Percentiles rank a stretch among this genome's conserved stretches.
Conservation (phyloP, 352 stramenopile species). For the Albugo laibachii region DNA sequence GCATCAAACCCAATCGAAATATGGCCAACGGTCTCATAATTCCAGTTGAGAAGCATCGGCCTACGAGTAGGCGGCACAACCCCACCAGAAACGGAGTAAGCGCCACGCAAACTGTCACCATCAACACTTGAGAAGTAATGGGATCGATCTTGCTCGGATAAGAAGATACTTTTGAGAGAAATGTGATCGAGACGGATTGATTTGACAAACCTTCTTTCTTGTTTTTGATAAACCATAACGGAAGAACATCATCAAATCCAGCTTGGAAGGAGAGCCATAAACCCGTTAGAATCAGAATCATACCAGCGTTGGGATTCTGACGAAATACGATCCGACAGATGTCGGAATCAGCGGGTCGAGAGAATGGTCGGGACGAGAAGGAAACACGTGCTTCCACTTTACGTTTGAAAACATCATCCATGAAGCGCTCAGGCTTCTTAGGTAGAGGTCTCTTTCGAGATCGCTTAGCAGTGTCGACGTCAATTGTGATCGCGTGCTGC, state of each 20-base stretch:
- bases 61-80: conserved; percentile 15
- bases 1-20: conserved; percentile 45
- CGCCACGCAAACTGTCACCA: conserved; percentile 23
- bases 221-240: conserved; percentile 63
- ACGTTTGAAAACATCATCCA: neutral
- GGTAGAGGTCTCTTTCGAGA: neutral
- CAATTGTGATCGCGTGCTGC: neutral
- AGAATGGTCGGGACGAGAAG: too few species aligned
- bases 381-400: too few species aligned
- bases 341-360: neutral
- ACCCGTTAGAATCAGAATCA: conserved; percentile 49
- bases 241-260: conserved; percentile 61
- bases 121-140: conserved; percentile 38
- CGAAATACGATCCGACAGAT: neutral
- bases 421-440: neutral
- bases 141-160: neutral
- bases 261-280: conserved; percentile 51
- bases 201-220: conserved; percentile 8
- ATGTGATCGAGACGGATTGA: neutral
- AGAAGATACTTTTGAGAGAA: too few species aligned
- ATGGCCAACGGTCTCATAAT: conserved; percentile 61
- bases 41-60: conserved; percentile 22
- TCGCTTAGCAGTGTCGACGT: neutral
- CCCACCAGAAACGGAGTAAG: conserved; percentile 32
- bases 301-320: conserved; percentile 20